Percentiles rank a stretch among this genome's conserved stretches.
These are phyloP conservation scores for Alternaria sp. DNA, from an alignment of 2,329 filamentous ascomycete genomes.

Conservation along the genomic window DNA sequence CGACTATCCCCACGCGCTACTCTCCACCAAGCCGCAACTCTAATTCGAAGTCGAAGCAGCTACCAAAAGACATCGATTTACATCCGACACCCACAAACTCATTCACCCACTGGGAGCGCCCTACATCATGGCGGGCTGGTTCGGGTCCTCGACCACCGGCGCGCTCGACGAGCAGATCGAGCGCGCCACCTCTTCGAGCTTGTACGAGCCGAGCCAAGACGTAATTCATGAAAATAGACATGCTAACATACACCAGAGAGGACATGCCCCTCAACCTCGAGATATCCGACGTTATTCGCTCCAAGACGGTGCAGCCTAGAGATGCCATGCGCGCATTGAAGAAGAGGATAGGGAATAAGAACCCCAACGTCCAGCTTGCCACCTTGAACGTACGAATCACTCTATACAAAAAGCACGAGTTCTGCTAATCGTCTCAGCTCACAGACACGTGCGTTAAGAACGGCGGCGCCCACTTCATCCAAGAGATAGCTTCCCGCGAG, in stretches of 20 bases:
- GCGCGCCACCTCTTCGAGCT: slow-evolving; percentile 89
- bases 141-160: slow-evolving; percentile 78
- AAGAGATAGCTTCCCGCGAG: slow-evolving; percentile 93
- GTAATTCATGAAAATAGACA: too few species aligned
- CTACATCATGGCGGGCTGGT: slow-evolving; percentile 87
- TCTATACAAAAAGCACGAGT: background rate
- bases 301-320: slow-evolving; percentile 95
- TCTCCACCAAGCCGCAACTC: background rate
- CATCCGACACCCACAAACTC: background rate
- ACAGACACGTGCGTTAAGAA: slow-evolving; percentile 99
- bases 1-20: slow-evolving; percentile 3
- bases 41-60: background rate
- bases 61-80: too few species aligned
- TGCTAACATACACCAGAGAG: slow-evolving; percentile 64
- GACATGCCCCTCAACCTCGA: slow-evolving; percentile 97
- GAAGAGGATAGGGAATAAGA: slow-evolving; percentile 93
- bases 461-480: slow-evolving; percentile 91
- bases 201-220: slow-evolving; percentile 61
- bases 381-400: slow-evolving; percentile 77
- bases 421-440: slow-evolving; percentile 61
- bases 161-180: slow-evolving; percentile 98
- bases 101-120: background rate
- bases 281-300: slow-evolving; percentile 96
- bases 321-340: slow-evolving; percentile 98
- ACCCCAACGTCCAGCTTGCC: slow-evolving; percentile 94